These are phyloP conservation scores for Kurtzmaniella natalensis DNA, from an alignment of 1,139 yeast species.

Conservation along the genomic window DNA sequence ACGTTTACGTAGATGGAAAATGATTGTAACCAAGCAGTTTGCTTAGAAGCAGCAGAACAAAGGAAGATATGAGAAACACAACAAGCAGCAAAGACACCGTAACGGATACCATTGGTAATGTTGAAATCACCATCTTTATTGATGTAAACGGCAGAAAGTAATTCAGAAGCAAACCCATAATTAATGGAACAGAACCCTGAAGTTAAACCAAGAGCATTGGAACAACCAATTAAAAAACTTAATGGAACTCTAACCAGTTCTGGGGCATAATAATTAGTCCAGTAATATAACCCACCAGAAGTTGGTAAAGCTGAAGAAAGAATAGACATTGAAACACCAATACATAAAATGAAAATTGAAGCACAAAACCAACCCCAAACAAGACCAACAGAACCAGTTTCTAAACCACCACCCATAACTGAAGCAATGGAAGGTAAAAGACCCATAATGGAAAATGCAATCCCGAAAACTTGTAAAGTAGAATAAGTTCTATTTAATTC, in stretches of 20 bases:
- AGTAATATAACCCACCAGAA: conserved; percentile 58
- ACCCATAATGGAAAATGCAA: conserved; percentile 52
- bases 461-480: conserved; percentile 44
- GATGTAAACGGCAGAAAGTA: conserved; percentile 22
- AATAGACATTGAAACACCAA: conserved; percentile 56
- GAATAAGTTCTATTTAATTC: conserved; percentile 43
- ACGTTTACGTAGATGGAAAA: conserved; percentile 20
- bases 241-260: conserved; percentile 18
- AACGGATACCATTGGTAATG: conserved; percentile 19
- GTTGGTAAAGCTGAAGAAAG: conserved; percentile 61
- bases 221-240: conserved; percentile 24
- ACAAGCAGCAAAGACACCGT: conserved; percentile 26
- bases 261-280: conserved; percentile 35
- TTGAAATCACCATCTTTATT: conserved; percentile 19
- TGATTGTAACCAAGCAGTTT: conserved; percentile 15
- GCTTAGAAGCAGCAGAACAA: conserved; percentile 21
- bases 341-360: conserved; percentile 46
- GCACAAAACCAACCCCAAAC: conserved; percentile 66
- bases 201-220: conserved; percentile 23
- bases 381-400: conserved; percentile 51
- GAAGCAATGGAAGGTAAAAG: conserved; percentile 44
- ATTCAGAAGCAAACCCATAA: conserved; percentile 24
- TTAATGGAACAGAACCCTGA: conserved; percentile 26
- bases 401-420: conserved; percentile 20
- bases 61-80: conserved; percentile 16